A percentile compares a stretch with the other conserved stretches of the same genome.
These are phyloP conservation scores for Fusarium sp. DNA, from an alignment of 2,329 filamentous ascomycete genomes.

Conservation along the genomic window DNA sequence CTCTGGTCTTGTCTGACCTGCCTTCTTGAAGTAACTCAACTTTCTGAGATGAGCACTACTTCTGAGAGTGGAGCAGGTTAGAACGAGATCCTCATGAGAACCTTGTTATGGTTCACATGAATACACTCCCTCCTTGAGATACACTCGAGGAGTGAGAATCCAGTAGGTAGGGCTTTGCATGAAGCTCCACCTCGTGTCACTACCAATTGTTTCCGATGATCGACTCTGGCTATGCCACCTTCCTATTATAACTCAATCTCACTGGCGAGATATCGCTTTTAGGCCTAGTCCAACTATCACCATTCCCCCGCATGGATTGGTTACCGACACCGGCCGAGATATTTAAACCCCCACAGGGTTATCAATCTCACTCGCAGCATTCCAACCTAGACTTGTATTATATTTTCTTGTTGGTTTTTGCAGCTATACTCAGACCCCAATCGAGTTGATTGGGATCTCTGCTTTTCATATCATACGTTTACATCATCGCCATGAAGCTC, in stretches of 20 bases:
- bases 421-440: slow-evolving; percentile 31
- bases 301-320: slow-evolving; percentile 40
- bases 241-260: slow-evolving; percentile 37
- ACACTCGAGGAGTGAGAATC: slow-evolving; percentile 19
- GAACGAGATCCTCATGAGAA: slow-evolving; percentile 12
- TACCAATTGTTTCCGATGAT: slow-evolving; percentile 38
- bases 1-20: slow-evolving; percentile 28
- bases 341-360: slow-evolving; percentile 28
- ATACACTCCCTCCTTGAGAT: slow-evolving; percentile 14
- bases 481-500: slow-evolving; percentile 66
- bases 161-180: slow-evolving; percentile 37
- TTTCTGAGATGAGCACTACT: slow-evolving; percentile 4
- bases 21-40: neutral
- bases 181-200: slow-evolving; percentile 35
- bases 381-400: slow-evolving; percentile 32
- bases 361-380: slow-evolving; percentile 29
- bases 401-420: slow-evolving; percentile 22
- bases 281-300: slow-evolving; percentile 32
- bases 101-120: slow-evolving; percentile 19
- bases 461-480: slow-evolving; percentile 41
- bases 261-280: slow-evolving; percentile 25
- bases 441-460: slow-evolving; percentile 27
- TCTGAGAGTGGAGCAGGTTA: slow-evolving; percentile 20
- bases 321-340: slow-evolving; percentile 20
- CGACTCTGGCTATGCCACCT: slow-evolving; percentile 26